A percentile compares a stretch with the other conserved stretches of the same genome.
Conservation (phyloP, 176 grass and related monocot species). For the Elymus sibiricus region DNA sequence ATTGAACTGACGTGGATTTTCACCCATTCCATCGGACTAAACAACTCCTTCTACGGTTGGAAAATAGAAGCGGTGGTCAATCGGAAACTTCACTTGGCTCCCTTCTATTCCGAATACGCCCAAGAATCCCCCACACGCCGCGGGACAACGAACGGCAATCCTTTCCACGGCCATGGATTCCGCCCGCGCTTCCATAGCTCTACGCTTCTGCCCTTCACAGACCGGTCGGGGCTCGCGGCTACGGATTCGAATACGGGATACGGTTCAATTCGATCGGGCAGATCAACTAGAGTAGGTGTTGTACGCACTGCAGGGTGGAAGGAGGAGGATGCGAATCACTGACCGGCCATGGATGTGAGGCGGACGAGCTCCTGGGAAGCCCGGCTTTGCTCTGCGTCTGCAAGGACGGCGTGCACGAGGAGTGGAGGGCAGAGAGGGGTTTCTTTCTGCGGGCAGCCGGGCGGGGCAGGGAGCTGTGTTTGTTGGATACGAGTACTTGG, state of each 20-base stretch:
- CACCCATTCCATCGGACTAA: not conserved
- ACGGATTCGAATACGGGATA: not conserved
- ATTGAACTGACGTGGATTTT: not conserved
- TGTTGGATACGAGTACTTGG: conserved; percentile 21
- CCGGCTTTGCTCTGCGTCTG: not conserved
- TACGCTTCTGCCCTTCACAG: not conserved
- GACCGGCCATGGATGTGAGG: conserved; percentile 31
- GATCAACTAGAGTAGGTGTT: not conserved
- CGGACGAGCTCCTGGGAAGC: not conserved
- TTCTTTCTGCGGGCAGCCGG: not conserved
- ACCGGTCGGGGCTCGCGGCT: not conserved
- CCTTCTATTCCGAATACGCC: not conserved
- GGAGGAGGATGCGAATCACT: conserved; percentile 1
- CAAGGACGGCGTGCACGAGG: conserved; percentile 18
- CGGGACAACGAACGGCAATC: not conserved
- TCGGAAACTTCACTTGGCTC: not conserved
- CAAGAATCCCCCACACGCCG: not conserved
- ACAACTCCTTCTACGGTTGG: not conserved
- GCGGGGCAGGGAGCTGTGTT: not conserved
- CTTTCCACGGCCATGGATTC: not conserved
- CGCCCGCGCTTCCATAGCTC: not conserved
- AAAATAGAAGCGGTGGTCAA: not conserved
- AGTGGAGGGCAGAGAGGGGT: not conserved
- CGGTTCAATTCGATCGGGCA: not conserved
- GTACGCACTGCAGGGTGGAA: not conserved